These are phyloP conservation scores for Tylopilus sp. DNA, from an alignment of 1,284 basidiomycete genomes.

Conservation along the genomic window DNA sequence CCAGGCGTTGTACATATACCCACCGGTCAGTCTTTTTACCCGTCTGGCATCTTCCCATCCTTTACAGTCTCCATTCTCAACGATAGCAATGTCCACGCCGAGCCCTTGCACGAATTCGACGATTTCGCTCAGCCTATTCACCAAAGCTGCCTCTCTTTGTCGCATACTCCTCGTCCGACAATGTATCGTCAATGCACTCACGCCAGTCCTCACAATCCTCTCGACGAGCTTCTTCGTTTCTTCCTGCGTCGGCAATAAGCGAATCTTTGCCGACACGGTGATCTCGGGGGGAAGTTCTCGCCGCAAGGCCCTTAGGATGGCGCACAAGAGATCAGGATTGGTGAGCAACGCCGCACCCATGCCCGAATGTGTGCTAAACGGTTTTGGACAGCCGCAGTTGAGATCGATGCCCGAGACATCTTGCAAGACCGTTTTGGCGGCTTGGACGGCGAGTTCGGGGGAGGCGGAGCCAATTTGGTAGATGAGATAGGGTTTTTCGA, in stretches of 20 bases:
- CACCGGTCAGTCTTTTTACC: constrained; percentile 72
- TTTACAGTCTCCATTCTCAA: constrained; percentile 92
- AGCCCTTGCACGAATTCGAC: constrained; percentile 72
- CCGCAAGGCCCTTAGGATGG: constrained; percentile 77
- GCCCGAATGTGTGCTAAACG: constrained; percentile 90
- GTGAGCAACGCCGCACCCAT: constrained; percentile 96
- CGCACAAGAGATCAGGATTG: constrained; percentile 86
- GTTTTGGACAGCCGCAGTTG: constrained; percentile 94
- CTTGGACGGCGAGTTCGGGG: constrained; percentile 86
- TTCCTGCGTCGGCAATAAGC: constrained; percentile 80
- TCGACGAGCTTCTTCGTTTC: constrained; percentile 85
- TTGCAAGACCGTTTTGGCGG: constrained; percentile 79
- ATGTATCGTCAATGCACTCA: constrained; percentile 89
- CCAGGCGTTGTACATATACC: constrained; percentile 11
- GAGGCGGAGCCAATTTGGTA: constrained; percentile 91
- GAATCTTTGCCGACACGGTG: constrained; percentile 88
- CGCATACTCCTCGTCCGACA: constrained; percentile 95
- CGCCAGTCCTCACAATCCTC: constrained; percentile 81
- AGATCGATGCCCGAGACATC: constrained; percentile 94
- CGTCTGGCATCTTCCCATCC: constrained; percentile 74
- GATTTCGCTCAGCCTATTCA: constrained; percentile 78
- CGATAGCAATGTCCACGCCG: constrained; percentile 73
- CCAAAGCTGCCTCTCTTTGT: constrained; percentile 73
- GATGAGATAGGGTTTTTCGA: constrained; percentile 88
- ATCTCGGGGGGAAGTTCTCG: constrained; percentile 70